Evolutionary conservation across 768 basidiomycete genomes (phyloP), one percentile per base, ranked within the genome.

Genomic region (Pisolithus marmoratus): DNA sequence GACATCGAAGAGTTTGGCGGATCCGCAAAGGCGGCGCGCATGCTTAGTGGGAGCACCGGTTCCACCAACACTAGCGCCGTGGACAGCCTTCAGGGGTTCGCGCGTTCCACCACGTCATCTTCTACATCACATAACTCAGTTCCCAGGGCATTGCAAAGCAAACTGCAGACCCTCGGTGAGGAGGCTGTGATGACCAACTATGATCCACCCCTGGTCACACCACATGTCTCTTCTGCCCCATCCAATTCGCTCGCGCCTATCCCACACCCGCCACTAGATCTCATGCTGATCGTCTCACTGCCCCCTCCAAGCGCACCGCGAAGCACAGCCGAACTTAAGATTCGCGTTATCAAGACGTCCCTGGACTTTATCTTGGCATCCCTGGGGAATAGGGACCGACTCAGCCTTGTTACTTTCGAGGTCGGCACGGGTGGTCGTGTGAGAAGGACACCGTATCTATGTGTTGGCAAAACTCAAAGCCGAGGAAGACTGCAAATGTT

Each of bases 351-450:
- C 72, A 86, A 85, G 63, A 78, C 85, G 8, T 87, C 94, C 0
- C 76, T 99, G 36, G 88, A 94, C 60, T 97, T 97, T 66, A 67
- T 91, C 47, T 70, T 96, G 40, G 83, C 85, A 14, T 84, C 87
- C 8, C 67, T 96, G 50, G 83, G 86, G 5, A 71, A 76, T 17
- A 83, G 78, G 60, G 96, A 97, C 62, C 81, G 96, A 4, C 62
- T 99, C 53, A 90, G 90, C 57, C 62, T 98, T 58, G 93, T 98
- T 23, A 94, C 94, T 0, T 98, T 94, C 58, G 91, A 97, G 64
- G 85, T 91, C 8, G 95, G 94, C 14, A 60, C 79, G 8, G 86
- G 83, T 1, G 94, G 94, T 0, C 73, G 76, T 50, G 87, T 98
- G 34, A 77, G 93, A 55, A 93, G 90, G 72, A 96, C 94, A n/a